Base-by-base conservation (phyloP, 108 stramenopile genomes). In the Cylindrotheca closterium region DNA sequence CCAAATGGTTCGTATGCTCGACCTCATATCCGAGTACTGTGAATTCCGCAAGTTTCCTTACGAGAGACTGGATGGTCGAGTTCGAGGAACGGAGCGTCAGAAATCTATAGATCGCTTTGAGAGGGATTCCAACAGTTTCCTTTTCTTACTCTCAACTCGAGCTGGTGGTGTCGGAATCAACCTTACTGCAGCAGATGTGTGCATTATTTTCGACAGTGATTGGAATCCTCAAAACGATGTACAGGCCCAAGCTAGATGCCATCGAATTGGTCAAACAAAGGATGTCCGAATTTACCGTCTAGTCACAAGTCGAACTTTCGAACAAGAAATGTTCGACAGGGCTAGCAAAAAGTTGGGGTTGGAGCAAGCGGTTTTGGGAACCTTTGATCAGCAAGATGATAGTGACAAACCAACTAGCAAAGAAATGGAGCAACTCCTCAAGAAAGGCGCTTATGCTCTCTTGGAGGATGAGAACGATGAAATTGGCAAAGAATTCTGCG, bases 181-280 rank as follows among this genome's bases (percentile, higher is more conserved):
- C 72, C 74, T 99, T 29, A 98, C 97, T 15, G 97, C 99, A 4
- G 99, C 99, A 0, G 91, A 96, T 71, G 82, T 79, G 1, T 84
- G 90, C 55, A 86, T 86, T 53, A 92, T 95, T 49, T 91, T 88
- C 63, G 89, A 95, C 67, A 84, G 82, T 58, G 98, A 99, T 67
- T 99, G 98, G 98, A 99, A 99, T 67, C 98, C 98, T 22, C 99
- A 99, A 79, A 98, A 98, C 68, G 99, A 99, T 70, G 96, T 98
- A 15, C 99, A 99, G 75, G 99, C 98, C 18, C 95, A 96, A 78
- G 97, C 96, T 12, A 88, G 97, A 52, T 98, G 96, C 57, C 99
- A 99, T 79, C 89, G 99, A 55, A 98, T 99, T 57, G 99, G 98
- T n/a, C 96, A 98, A 75, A 95, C 93, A 4, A 94, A 96, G 62